phyloP scores from a whole-genome alignment of 257 asterid species.

The Apocynum venetum region DNA sequence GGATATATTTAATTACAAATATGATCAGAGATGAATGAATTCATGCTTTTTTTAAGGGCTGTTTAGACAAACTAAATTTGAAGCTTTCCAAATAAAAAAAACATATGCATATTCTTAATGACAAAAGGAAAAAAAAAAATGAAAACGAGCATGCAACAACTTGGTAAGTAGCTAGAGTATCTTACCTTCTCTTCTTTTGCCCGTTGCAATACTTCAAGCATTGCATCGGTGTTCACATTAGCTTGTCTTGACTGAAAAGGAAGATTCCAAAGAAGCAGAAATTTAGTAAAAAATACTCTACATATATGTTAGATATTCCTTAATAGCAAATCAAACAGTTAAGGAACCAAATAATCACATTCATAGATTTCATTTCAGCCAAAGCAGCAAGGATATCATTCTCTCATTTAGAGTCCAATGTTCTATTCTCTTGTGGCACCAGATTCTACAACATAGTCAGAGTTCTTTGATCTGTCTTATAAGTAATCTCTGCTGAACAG shows the following conservation, averaged over 20 bases:
- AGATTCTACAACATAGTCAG: slow-evolving; percentile 67
- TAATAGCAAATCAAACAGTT: not conserved
- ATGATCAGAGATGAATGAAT: not conserved
- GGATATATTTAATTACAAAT: not conserved
- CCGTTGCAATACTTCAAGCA: slow-evolving; percentile 65
- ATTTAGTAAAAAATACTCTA: not conserved
- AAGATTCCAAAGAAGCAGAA: slow-evolving; percentile 4
- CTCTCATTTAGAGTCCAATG: slow-evolving; percentile 66
- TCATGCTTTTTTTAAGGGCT: not conserved
- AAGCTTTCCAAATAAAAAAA: not conserved
- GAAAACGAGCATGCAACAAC: not conserved
- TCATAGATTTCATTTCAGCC: slow-evolving; percentile 80
- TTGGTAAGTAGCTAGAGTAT: not conserved
- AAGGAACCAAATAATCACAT: slow-evolving; percentile 35
- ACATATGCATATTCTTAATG: not conserved
- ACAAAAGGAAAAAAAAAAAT: no score
- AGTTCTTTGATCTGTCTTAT: slow-evolving; percentile 74
- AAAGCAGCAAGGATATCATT: slow-evolving; percentile 71
- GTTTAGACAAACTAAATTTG: not conserved
- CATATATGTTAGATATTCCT: not conserved
- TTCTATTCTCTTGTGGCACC: slow-evolving; percentile 72
- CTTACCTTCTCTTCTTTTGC: slow-evolving; percentile 42
- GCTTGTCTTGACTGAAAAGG: slow-evolving; percentile 62
- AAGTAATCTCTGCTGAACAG: slow-evolving; percentile 73
- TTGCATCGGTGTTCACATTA: slow-evolving; percentile 69